Evolutionary conservation across 1,284 basidiomycete species (phyloP).

Genomic region (Rhodotorula mucilaginosa): DNA sequence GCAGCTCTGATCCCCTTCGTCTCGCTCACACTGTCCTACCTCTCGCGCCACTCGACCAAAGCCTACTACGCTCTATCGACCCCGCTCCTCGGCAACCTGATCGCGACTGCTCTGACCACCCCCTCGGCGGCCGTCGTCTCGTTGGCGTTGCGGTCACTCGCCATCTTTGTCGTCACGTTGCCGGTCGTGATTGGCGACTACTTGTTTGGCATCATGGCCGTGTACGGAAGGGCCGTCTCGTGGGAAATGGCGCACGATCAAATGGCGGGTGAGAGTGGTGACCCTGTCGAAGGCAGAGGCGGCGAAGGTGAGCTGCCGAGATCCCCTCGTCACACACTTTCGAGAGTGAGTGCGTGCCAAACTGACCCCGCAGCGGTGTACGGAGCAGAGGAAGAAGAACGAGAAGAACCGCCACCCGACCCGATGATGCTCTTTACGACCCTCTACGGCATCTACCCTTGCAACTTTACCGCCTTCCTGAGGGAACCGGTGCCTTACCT

Average conservation of each 20-base stretch:
- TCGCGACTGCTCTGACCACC: slow-evolving; percentile 20
- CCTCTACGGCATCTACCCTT: slow-evolving; percentile 83
- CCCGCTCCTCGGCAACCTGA: slow-evolving; percentile 23
- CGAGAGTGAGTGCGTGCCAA: not conserved
- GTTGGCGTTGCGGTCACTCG: slow-evolving; percentile 29
- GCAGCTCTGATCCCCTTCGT: slow-evolving; percentile 21
- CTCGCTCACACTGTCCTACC: slow-evolving; percentile 34
- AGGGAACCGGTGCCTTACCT: slow-evolving; percentile 66
- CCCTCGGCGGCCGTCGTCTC: slow-evolving; percentile 18
- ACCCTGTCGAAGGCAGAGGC: not conserved
- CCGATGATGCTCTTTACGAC: slow-evolving; percentile 60
- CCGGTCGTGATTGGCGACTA: slow-evolving; percentile 37
- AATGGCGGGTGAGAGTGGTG: slow-evolving; percentile 2
- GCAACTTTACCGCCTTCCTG: slow-evolving; percentile 73
- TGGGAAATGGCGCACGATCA: slow-evolving; percentile 20
- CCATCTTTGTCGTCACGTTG: slow-evolving; percentile 34
- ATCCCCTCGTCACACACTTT: not conserved
- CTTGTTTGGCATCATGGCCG: slow-evolving; percentile 32
- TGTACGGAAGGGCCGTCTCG: slow-evolving; percentile 29
- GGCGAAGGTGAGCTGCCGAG: not conserved
- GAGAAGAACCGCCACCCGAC: slow-evolving; percentile 39
- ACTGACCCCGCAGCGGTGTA: not conserved
- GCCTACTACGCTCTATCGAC: slow-evolving; percentile 34
- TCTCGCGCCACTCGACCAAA: slow-evolving; percentile 32
- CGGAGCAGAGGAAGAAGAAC: slow-evolving; percentile 8